Conservation (phyloP, 140 eudicot species). For the Bidens hawaiensis region DNA sequence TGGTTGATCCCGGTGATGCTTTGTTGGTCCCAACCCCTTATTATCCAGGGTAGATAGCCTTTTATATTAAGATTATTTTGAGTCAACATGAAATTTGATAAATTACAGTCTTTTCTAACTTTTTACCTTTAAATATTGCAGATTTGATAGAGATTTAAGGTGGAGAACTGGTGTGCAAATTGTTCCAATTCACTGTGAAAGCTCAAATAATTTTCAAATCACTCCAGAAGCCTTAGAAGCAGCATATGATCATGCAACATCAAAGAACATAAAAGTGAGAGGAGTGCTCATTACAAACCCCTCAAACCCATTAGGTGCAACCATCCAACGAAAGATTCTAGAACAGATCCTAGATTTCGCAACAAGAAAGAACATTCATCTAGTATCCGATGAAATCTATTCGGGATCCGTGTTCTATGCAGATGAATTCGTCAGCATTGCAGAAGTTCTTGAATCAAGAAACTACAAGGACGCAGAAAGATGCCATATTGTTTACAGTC, state of each 20-base stretch:
- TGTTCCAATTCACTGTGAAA: slow-evolving; percentile 77
- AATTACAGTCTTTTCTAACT: not conserved
- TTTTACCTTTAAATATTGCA: slow-evolving; percentile 21
- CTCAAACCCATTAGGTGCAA: slow-evolving; percentile 87
- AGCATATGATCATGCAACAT: slow-evolving; percentile 59
- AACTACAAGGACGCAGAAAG: slow-evolving; percentile 61
- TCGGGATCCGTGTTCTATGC: slow-evolving; percentile 76
- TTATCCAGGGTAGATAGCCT: slow-evolving; percentile 76
- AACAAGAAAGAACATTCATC: slow-evolving; percentile 64
- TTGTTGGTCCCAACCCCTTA: slow-evolving; percentile 95
- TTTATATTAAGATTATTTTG: not conserved
- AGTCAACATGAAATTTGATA: not conserved
- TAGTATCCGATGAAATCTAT: slow-evolving; percentile 89
- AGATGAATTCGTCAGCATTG: slow-evolving; percentile 73
- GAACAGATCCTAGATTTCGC: slow-evolving; percentile 65
- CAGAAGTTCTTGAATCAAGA: slow-evolving; percentile 64
- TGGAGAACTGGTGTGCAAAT: slow-evolving; percentile 97
- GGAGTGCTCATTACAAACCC: slow-evolving; percentile 87
- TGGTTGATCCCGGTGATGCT: slow-evolving; percentile 94
- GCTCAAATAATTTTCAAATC: slow-evolving; percentile 80
- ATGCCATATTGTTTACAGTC: slow-evolving; percentile 87
- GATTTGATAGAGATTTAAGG: slow-evolving; percentile 89
- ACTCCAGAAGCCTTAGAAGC: slow-evolving; percentile 71
- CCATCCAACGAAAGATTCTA: slow-evolving; percentile 49
- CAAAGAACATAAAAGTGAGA: slow-evolving; percentile 61